phyloP scores from a whole-genome alignment of 371 early-diverging fungal genomes.

The Mucor velutinosus region DNA sequence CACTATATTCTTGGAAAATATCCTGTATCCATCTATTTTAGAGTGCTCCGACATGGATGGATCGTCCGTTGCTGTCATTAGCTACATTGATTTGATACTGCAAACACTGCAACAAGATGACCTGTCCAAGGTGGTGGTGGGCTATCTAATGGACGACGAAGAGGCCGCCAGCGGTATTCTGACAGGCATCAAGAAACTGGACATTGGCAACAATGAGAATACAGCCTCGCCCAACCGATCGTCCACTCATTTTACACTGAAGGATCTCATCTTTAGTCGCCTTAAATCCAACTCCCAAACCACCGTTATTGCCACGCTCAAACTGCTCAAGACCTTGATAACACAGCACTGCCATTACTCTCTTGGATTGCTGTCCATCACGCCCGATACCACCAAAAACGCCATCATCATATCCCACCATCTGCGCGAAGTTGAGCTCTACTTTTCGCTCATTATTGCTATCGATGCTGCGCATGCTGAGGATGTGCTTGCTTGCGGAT shows the following conservation, averaged over 20 bases:
- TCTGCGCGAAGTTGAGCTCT: constrained; percentile 67
- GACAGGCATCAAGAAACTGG: background rate
- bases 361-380: constrained; percentile 67
- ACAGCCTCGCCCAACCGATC: background rate
- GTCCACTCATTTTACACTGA: constrained; percentile 62
- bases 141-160: constrained; percentile 78
- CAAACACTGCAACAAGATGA: constrained; percentile 76
- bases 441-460: constrained; percentile 68
- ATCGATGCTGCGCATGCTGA: constrained; percentile 59
- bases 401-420: constrained; percentile 65
- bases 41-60: constrained; percentile 93
- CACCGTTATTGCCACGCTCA: constrained; percentile 82
- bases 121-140: constrained; percentile 71
- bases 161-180: background rate
- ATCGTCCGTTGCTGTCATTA: constrained; percentile 86
- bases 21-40: constrained; percentile 83
- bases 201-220: background rate
- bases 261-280: constrained; percentile 79
- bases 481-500: constrained; percentile 63
- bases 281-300: constrained; percentile 72
- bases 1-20: constrained; percentile 82
- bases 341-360: constrained; percentile 77
- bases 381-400: constrained; percentile 45
- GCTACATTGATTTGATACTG: constrained; percentile 84
- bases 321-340: constrained; percentile 79